A percentile compares a stretch with the other conserved stretches of the same genome.
phyloP scores from a whole-genome alignment of 495 filamentous ascomycete genomes.

The Penicillium canariense region DNA sequence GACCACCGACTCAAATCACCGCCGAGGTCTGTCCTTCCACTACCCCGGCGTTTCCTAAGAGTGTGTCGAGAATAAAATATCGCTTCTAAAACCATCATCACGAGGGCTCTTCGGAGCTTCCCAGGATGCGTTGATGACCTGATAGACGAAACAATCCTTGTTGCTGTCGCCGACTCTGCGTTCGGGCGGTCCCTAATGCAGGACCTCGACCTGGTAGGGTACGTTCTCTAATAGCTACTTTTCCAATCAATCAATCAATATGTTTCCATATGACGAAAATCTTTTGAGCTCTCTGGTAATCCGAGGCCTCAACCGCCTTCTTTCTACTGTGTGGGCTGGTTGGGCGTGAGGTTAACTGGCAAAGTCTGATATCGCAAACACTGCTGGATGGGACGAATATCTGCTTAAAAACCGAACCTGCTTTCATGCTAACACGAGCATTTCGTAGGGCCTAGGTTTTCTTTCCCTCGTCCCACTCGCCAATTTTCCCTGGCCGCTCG shows the following conservation, averaged over 20 bases:
- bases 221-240: conserved; percentile 18
- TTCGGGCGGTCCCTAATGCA: neutral
- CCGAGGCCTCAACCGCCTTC: conserved; percentile 65
- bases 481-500: neutral
- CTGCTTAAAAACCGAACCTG: neutral
- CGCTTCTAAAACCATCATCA: conserved; percentile 99
- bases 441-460: neutral
- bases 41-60: conserved; percentile 83
- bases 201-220: conserved; percentile 14
- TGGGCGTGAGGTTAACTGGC: conserved; percentile 68
- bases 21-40: conserved; percentile 59
- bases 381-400: neutral
- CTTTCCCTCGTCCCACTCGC: neutral
- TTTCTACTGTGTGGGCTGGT: conserved; percentile 55
- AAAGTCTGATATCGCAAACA: conserved; percentile 58
- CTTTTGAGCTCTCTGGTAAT: conserved; percentile 72
- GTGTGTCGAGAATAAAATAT: conserved; percentile 76
- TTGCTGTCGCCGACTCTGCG: conserved; percentile 5
- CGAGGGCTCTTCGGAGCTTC: conserved; percentile 81
- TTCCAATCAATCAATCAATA: conserved; percentile 1
- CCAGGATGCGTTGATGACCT: conserved; percentile 99
- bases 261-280: conserved; percentile 54
- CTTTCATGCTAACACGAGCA: neutral
- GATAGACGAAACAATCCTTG: conserved; percentile 68
- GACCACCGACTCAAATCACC: conserved; percentile 97